phyloP scores from a whole-genome alignment of 1,284 basidiomycete species.

The Irpex lacteus region DNA sequence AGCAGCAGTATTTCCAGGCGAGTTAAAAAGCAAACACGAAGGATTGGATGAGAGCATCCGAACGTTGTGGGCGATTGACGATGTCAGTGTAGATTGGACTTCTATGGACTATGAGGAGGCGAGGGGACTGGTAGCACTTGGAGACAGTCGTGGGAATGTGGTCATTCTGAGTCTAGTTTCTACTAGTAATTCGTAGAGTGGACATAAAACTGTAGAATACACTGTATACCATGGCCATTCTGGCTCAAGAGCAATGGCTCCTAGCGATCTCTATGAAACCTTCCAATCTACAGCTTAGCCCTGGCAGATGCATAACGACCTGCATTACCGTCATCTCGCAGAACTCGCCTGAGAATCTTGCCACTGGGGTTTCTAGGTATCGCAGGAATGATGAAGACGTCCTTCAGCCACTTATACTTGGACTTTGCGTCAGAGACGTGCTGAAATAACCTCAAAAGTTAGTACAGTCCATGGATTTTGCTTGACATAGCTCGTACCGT shows the following conservation, averaged over 20 bases:
- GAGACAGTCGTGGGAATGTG: constrained; percentile 45
- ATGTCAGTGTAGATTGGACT: constrained; percentile 43
- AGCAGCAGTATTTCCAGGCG: constrained; percentile 47
- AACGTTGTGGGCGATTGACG: constrained; percentile 24
- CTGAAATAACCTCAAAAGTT: not conserved
- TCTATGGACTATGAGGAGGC: constrained; percentile 58
- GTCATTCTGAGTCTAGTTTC: constrained; percentile 6
- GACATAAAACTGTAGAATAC: too few species aligned
- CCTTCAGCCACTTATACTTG: constrained; percentile 16
- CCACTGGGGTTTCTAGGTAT: constrained; percentile 20
- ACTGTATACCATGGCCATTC: too few species aligned
- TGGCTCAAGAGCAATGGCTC: too few species aligned
- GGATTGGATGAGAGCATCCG: constrained; percentile 16
- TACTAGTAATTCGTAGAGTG: too few species aligned
- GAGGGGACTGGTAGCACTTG: constrained; percentile 47
- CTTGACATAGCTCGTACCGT: constrained; percentile 13
- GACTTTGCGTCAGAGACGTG: constrained; percentile 17
- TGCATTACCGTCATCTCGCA: constrained; percentile 6
- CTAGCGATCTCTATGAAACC: not conserved
- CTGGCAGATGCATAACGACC: not conserved
- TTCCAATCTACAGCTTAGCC: not conserved
- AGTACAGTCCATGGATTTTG: not conserved
- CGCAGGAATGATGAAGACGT: constrained; percentile 14
- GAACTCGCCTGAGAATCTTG: constrained; percentile 15
- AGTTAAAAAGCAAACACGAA: constrained; percentile 20